Base-by-base conservation (phyloP, 2,329 filamentous ascomycete genomes). In the Fusarium penzigii region DNA sequence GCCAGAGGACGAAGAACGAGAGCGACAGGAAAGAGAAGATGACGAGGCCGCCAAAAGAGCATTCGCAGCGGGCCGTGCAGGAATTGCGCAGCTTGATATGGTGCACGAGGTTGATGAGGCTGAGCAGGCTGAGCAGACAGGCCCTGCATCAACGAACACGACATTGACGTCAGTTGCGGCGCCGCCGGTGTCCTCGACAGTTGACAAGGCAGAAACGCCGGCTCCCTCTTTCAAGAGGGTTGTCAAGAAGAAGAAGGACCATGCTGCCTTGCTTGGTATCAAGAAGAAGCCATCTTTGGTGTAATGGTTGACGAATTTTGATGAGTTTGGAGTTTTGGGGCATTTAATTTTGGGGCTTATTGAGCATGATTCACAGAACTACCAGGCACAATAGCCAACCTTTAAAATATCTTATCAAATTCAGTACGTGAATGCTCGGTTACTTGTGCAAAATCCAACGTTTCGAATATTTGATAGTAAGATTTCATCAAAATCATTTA, bases 211-310 rank as follows among this genome's bases (percentile, higher is more conserved):
- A 17, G 49, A 62, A 38, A 49, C 49, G 58, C 75, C 84, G 2
- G 79, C 82, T 6, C 86, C 87, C 3, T 84, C 83, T 1, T 95
- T 93, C 66, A 88, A 89, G 70, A 80, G 89, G 54, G 83, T 85
- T 41, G 79, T 87, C 44, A 96, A 96, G 75, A 88, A 90, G 75
- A 97, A 96, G 76, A 96, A 94, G 72, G 86, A 94, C 53, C 82
- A 88, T 51, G 77, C 85, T 1, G 85, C 87, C 13, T 76, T 86
- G 17, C 72, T 96, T 44, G 92, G 92, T 1, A 92, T 97, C 64
- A 97, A 96, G 78, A 94, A 90, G 79, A 93, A 92, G 73, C 76
- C 80, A 14, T 76, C 81, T 1, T 65, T 86, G 16, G 79, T 84
- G 5, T 86, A 66, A 57, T 10, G 66, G 40, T 10, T 29, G n/a